A percentile compares a stretch with the other conserved stretches of the same genome.
These are phyloP conservation scores for Eutypa lata DNA, from an alignment of 2,329 filamentous ascomycete species.

Conservation along the genomic window DNA sequence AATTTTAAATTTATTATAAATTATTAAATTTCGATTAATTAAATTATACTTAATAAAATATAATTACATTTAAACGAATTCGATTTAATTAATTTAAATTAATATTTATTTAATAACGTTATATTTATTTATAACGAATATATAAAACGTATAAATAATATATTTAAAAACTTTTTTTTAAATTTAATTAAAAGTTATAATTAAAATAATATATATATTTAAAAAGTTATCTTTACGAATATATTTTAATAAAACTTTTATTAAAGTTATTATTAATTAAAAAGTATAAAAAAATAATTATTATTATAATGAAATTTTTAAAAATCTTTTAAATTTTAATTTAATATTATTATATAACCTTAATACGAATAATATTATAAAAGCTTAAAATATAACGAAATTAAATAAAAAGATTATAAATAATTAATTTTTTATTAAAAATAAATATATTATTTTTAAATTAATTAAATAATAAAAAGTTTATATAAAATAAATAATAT, in stretches of 20 bases:
- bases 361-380: not conserved
- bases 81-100: not conserved
- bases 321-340: not conserved
- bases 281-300: not conserved
- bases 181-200: not conserved
- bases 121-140: not conserved
- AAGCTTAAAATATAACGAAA: no score
- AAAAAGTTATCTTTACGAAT: no score
- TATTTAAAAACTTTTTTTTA: not conserved
- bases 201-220: not conserved
- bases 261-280: no score
- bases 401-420: no score
- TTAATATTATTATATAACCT: not conserved
- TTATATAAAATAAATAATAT: no score
- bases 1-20: not conserved
- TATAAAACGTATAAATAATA: not conserved
- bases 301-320: not conserved
- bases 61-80: not conserved
- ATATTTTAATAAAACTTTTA: no score
- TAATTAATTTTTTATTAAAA: not conserved
- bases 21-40: no score
- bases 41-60: no score
- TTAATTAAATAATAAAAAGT: no score
- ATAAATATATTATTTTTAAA: no score
- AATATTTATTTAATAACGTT: not conserved